These are phyloP conservation scores for Vigna unguiculata DNA, from an alignment of 306 rosid genomes.

Conservation along the genomic window DNA sequence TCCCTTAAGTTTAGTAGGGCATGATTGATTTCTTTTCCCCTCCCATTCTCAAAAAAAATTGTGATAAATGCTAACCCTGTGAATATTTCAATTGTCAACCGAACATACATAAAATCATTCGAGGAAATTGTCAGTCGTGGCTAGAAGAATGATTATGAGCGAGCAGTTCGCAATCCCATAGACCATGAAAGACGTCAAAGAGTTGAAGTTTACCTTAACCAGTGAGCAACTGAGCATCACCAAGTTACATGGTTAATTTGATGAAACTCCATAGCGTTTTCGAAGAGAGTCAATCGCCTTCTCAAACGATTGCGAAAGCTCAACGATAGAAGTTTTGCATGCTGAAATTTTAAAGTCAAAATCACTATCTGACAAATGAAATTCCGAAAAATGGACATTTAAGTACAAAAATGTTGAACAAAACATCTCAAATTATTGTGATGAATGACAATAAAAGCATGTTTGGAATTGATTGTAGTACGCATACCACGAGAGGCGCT, in stretches of 20 bases:
- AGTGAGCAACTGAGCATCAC: constrained; percentile 31
- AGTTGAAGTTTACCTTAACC: constrained; percentile 46
- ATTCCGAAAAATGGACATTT: too few species aligned
- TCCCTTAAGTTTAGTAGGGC: neutral
- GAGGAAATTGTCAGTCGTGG: constrained; percentile 17
- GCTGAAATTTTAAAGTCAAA: constrained; percentile 56
- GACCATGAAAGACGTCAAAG: constrained; percentile 26
- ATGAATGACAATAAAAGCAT: constrained; percentile 18
- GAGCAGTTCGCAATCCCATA: neutral
- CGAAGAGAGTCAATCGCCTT: constrained; percentile 74
- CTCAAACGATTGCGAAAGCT: constrained; percentile 77
- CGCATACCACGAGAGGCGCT: constrained; percentile 75
- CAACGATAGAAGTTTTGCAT: constrained; percentile 69
- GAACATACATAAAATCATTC: constrained; percentile 12
- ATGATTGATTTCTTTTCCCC: neutral
- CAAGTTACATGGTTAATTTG: constrained; percentile 52
- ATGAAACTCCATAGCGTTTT: constrained; percentile 64
- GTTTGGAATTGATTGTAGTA: neutral
- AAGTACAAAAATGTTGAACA: neutral
- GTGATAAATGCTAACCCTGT: constrained; percentile 1
- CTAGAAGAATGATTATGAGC: constrained; percentile 10
- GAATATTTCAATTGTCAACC: constrained; percentile 33
- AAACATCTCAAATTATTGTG: neutral
- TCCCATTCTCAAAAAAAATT: neutral
- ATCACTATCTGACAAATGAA: constrained; percentile 26